Evolutionary conservation across 441 rosid species (phyloP).

Genomic region (Geranium incanum): DNA sequence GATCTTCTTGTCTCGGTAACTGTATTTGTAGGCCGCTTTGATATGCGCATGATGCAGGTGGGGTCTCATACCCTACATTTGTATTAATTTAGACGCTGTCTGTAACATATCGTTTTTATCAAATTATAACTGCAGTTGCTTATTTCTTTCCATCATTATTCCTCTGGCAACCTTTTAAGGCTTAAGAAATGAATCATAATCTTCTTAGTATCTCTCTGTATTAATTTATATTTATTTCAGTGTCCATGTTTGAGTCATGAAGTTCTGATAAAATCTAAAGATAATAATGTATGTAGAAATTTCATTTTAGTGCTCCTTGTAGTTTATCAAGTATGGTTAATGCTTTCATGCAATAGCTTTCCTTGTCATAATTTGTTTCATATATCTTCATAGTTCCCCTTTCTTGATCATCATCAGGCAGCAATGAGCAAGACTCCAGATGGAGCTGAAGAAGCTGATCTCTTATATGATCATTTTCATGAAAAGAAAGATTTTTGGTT

Average conservation of each 20-base stretch:
- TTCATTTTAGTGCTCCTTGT: not conserved
- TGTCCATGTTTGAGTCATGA: not conserved
- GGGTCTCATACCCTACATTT: slow-evolving; percentile 11
- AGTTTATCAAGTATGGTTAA: not conserved
- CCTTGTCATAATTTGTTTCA: not conserved
- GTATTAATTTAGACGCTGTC: slow-evolving; percentile 11
- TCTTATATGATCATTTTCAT: slow-evolving; percentile 69
- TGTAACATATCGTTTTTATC: not conserved
- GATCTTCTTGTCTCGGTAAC: slow-evolving; percentile 98
- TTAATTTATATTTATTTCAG: not conserved
- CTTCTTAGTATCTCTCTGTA: not conserved
- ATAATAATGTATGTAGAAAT: not conserved
- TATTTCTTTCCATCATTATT: slow-evolving; percentile 7
- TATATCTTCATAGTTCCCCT: slow-evolving; percentile 8
- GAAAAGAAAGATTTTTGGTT: slow-evolving; percentile 82
- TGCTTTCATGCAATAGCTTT: not conserved
- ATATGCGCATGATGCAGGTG: slow-evolving; percentile 99
- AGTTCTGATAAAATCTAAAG: not conserved
- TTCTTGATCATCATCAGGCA: slow-evolving; percentile 48
- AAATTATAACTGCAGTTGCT: not conserved
- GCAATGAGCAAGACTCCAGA: slow-evolving; percentile 66
- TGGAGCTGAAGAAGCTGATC: slow-evolving; percentile 47
- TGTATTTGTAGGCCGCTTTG: slow-evolving; percentile 96
- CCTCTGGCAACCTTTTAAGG: not conserved
- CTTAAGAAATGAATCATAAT: not conserved